These are phyloP conservation scores for Hura crepitans DNA, from an alignment of 441 rosid genomes.

Conservation along the genomic window DNA sequence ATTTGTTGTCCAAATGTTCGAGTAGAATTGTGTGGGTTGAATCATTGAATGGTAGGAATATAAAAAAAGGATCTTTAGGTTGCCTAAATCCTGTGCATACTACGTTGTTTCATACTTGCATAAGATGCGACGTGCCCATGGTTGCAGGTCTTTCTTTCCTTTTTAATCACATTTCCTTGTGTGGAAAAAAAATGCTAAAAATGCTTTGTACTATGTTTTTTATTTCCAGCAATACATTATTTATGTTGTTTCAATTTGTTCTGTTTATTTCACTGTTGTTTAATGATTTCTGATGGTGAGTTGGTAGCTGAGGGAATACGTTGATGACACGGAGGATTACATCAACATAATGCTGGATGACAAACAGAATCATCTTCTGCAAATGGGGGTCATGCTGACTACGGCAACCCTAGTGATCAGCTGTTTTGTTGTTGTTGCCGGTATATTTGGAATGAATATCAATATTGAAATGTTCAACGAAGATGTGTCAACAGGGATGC, in stretches of 20 bases:
- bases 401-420: slow-evolving; percentile 70
- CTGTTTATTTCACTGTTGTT: not conserved
- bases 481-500: slow-evolving; percentile 26
- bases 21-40: not conserved
- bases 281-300: slow-evolving; percentile 15
- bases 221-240: not conserved
- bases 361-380: slow-evolving; percentile 81
- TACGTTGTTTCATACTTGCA: too few species aligned
- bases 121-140: not conserved
- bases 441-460: slow-evolving; percentile 74
- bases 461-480: slow-evolving; percentile 42
- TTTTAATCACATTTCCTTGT: not conserved
- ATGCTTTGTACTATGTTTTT: not conserved
- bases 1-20: not conserved
- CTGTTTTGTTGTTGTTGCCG: slow-evolving; percentile 53
- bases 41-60: not conserved
- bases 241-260: not conserved
- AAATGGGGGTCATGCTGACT: slow-evolving; percentile 76
- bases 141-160: not conserved
- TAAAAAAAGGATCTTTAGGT: not conserved
- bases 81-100: not conserved
- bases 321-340: slow-evolving; percentile 85
- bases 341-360: slow-evolving; percentile 89
- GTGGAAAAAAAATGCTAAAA: not conserved
- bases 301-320: slow-evolving; percentile 72